Evolutionary conservation across 2,329 filamentous ascomycete species (phyloP), one percentile per base, ranked within the genome.

Genomic region (Golovinomyces cichoracearum): DNA sequence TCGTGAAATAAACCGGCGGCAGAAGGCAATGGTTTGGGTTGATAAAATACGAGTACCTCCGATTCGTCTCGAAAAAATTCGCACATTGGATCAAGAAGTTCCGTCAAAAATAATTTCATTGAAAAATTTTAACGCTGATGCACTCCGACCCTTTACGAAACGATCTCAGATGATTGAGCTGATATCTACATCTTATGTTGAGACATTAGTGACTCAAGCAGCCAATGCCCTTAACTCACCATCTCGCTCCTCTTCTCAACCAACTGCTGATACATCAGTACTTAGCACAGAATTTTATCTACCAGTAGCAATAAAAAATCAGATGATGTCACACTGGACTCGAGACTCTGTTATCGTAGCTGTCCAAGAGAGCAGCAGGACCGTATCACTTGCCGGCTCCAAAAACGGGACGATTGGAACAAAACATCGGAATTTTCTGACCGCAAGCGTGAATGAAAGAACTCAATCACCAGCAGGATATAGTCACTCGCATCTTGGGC

Each of bases 321-420:
- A 83, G 54, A 82, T 94, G 72, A 65, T 84, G 50, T 68, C 73
- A 19, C 74, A 82, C 45, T 94, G 88, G 88, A 80, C 76, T 35
- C 77, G 78, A 58, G 85, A 93, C 21, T 64, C 68, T 13, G 81
- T 80, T 27, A 66, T 90, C 48, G 72, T 77, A 10, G 69, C 73
- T 33, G 70, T 83, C 45, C 75, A 80, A 51, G 74, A 81, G 49
- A 73, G 69, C 46, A 77, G 77, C 56, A 82, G 78, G 56, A 74
- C 81, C 0, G 73, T 74, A 12, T 93, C 84, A 3, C 65, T 92
- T 49, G 81, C 69, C 48, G 84, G 83, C 21, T 92, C 84, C 2
- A 76, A 74, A 53, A 70, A 73, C 1, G 78, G 73, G 38, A 81
- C 74, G 10, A 69, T 67, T 48, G 50, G 48, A 23, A 55, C 57